Base-by-base conservation (phyloP, 2,329 filamentous ascomycete genomes). In the Mycosphaerelloides madeirae region DNA sequence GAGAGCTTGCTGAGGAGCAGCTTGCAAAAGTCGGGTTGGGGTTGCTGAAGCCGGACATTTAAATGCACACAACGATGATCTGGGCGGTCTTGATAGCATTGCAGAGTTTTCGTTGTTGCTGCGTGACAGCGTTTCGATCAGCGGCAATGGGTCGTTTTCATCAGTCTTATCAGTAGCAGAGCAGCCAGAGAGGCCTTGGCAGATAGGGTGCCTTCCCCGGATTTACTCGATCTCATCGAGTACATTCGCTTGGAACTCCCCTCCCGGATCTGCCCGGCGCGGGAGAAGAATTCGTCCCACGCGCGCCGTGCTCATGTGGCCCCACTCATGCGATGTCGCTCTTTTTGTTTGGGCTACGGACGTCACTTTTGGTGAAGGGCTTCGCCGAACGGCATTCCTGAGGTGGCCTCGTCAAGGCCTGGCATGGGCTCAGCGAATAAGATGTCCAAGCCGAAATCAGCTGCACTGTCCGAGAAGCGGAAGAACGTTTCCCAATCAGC, bases 151-250 rank as follows among this genome's bases (percentile, higher is more conserved):
- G 33, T 22, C 34, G 18, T 22, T 37, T 37, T 18, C 16, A 11
- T 20, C 32, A 25, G 18, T 32, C 43, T 40, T 46, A 43, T 43
- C 41, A 43, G 25, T 19, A 25, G 22, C 9, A 38, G 33, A 29
- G 35, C n/a, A 22, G 37, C 20, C 9, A 38, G 33, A 29, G 35
- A 20, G 15, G 37, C 20, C 49, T 50, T 51, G 49, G 49, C 50
- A 51, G 37, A 34, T 33, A 15, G 35, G 44, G 43, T 25, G 22
- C 22, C 9, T 25, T 9, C 22, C 22, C 22, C 5, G 22, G 22
- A 42, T 37, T 55, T 45, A 55, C 50, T 55, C 50, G 53, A 55
- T 55, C 32, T 16, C 29, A 55, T 55, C 52, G 52, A 55, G 49
- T 53, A 53, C 41, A 20, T 16, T 43, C 33, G 40, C 40, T 33